Conservation (phyloP, 768 basidiomycete species). For the Tubosaeta sp. region DNA sequence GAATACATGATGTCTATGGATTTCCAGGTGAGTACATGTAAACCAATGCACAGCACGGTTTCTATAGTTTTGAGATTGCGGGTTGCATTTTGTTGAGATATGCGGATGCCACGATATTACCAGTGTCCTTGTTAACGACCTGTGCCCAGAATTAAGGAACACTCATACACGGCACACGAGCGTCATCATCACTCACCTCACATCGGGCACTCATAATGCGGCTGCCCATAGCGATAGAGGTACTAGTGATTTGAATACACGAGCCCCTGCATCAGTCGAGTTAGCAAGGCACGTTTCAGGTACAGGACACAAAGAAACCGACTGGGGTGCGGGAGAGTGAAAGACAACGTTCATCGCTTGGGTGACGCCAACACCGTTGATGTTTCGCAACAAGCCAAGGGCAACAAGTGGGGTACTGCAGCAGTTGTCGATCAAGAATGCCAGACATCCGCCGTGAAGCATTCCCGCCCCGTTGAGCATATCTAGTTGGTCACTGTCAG, state of each 20-base stretch:
- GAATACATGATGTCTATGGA: slow-evolving; percentile 23
- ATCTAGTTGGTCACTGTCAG: slow-evolving; percentile 33
- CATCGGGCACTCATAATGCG: slow-evolving; percentile 69
- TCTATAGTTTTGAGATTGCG: slow-evolving; percentile 41
- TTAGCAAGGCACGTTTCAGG: slow-evolving; percentile 3
- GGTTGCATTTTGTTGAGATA: slow-evolving; percentile 76
- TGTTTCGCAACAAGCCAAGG: slow-evolving; percentile 53
- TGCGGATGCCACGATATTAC: slow-evolving; percentile 60
- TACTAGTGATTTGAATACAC: slow-evolving; percentile 54
- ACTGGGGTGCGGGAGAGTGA: slow-evolving; percentile 65
- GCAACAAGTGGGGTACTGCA: slow-evolving; percentile 66
- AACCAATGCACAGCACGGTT: slow-evolving; percentile 3
- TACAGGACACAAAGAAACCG: slow-evolving; percentile 24
- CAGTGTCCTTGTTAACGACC: slow-evolving; percentile 57
- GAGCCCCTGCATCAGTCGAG: slow-evolving; percentile 44
- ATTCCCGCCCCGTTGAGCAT: slow-evolving; percentile 76
- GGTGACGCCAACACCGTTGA: slow-evolving; percentile 72
- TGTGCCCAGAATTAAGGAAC: slow-evolving; percentile 21
- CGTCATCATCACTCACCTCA: slow-evolving; percentile 44
- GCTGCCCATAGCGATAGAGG: slow-evolving; percentile 62
- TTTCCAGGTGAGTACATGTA: slow-evolving; percentile 6
- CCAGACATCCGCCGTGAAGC: slow-evolving; percentile 72
- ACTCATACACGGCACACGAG: not conserved
- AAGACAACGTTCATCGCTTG: slow-evolving; percentile 67
- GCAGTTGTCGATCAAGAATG: slow-evolving; percentile 73